phyloP scores from a whole-genome alignment of 1,284 basidiomycete species.

The Pulveroboletus sp. region DNA sequence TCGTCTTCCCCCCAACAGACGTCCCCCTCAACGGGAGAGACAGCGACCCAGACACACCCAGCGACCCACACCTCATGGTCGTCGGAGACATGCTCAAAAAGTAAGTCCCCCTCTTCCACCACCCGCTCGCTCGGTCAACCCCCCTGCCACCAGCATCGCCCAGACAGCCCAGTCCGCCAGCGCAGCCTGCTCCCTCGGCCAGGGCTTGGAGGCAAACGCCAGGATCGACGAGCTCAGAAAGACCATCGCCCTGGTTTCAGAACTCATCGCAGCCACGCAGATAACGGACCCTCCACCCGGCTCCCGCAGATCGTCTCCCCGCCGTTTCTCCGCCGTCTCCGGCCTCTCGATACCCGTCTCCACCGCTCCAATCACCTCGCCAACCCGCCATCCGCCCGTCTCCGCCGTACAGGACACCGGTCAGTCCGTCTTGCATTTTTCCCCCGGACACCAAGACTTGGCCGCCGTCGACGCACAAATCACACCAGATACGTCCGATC shows the following conservation, averaged over 20 bases:
- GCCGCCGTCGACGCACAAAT: conserved; percentile 24
- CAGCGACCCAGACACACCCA: conserved; percentile 26
- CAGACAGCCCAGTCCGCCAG: conserved; percentile 50
- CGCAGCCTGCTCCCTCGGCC: conserved; percentile 48
- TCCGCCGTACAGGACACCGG: conserved; percentile 26
- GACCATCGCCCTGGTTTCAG: conserved; percentile 49
- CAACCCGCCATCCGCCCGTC: conserved; percentile 19
- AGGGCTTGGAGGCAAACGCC: conserved; percentile 46
- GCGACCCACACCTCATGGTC: conserved; percentile 35
- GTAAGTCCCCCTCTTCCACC: conserved; percentile 19
- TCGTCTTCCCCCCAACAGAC: conserved; percentile 31
- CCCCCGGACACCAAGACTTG: conserved; percentile 21
- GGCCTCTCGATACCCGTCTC: conserved; percentile 18
- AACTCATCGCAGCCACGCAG: conserved; percentile 49
- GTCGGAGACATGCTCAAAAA: conserved; percentile 37
- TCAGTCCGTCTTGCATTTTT: conserved; percentile 21
- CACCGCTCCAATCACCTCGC: conserved; percentile 16
- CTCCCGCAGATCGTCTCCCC: conserved; percentile 32
- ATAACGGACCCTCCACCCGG: conserved; percentile 40
- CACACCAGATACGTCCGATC: conserved; percentile 30
- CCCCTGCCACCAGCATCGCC: conserved; percentile 43
- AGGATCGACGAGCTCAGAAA: conserved; percentile 50
- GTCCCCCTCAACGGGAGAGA: conserved; percentile 17
- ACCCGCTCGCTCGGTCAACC: conserved; percentile 13
- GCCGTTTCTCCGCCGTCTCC: conserved; percentile 22